Conservation (phyloP, 257 asterid genomes). For the Paulownia fortunei region DNA sequence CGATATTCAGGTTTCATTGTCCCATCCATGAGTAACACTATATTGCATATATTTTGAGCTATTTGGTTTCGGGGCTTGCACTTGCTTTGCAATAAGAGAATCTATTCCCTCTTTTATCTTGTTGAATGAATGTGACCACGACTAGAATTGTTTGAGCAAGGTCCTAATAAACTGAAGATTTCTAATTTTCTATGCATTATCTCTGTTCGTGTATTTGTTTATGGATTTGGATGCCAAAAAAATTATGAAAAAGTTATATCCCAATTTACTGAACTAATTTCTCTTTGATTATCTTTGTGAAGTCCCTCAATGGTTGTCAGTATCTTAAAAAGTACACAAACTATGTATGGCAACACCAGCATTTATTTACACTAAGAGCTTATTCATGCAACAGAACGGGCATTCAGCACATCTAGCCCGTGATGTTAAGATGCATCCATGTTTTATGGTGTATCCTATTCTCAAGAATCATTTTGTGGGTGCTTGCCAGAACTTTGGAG, state of each 20-base stretch:
- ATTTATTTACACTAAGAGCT: neutral
- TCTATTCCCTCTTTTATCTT: too few species aligned
- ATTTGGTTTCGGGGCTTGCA: too few species aligned
- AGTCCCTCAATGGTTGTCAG: neutral
- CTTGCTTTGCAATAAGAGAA: too few species aligned
- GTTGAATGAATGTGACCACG: too few species aligned
- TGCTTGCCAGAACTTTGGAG: conserved; percentile 38
- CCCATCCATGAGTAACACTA: too few species aligned
- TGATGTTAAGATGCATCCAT: neutral
- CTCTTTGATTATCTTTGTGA: neutral
- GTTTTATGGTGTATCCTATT: conserved; percentile 28
- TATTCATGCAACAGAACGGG: conserved; percentile 24
- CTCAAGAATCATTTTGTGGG: conserved; percentile 37
- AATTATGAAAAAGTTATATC: neutral
- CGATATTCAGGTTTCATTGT: conserved; percentile 28
- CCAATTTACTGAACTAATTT: neutral
- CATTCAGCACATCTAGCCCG: conserved; percentile 24
- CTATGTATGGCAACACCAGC: neutral
- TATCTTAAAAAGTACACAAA: neutral
- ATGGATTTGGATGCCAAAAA: conserved; percentile 6
- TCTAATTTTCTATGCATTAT: too few species aligned
- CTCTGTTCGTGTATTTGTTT: neutral
- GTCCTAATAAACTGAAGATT: too few species aligned
- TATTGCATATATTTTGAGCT: too few species aligned
- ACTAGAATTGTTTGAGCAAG: too few species aligned